Percentiles rank a stretch among this genome's conserved stretches.
phyloP scores from a whole-genome alignment of 495 filamentous ascomycete genomes.

The Cenococcum geophilum region DNA sequence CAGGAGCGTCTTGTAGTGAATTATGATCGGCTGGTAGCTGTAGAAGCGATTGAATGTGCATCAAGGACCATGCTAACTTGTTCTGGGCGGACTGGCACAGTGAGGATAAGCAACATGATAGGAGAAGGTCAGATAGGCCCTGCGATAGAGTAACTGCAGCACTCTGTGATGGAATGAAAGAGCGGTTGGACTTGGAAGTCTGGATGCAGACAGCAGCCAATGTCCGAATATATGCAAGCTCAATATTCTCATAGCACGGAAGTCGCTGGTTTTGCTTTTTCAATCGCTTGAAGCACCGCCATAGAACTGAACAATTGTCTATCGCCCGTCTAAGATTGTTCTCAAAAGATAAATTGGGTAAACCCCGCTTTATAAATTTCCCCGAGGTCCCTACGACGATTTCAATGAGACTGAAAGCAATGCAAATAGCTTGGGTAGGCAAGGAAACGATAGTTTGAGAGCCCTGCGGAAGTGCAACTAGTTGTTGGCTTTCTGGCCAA shows the following conservation, averaged over 20 bases:
- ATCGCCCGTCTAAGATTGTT: conserved; percentile 15
- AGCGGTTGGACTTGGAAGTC: neutral
- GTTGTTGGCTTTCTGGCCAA: conserved; percentile 31
- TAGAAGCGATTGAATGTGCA: conserved; percentile 10
- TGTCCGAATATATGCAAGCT: conserved; percentile 13
- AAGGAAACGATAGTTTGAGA: conserved; percentile 28
- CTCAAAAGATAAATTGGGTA: conserved; percentile 1
- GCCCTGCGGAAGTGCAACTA: conserved; percentile 31
- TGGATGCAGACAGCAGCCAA: conserved; percentile 10
- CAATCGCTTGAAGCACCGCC: conserved; percentile 14
- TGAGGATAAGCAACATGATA: conserved; percentile 7
- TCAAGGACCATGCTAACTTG: conserved; percentile 13
- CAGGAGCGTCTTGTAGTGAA: neutral
- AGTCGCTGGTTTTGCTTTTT: neutral
- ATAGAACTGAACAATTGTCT: conserved; percentile 16
- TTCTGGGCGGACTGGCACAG: conserved; percentile 14
- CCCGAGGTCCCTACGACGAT: neutral
- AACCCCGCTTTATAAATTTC: neutral
- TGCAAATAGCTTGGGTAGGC: conserved; percentile 24
- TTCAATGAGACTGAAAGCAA: conserved; percentile 23
- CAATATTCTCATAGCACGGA: conserved; percentile 7
- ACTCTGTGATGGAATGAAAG: neutral
- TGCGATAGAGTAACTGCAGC: conserved; percentile 9
- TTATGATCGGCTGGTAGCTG: conserved; percentile 1
- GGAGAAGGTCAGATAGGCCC: conserved; percentile 18